Evolutionary conservation across 2,329 filamentous ascomycete genomes (phyloP).

Genomic region (Colletotrichum graminicola): DNA sequence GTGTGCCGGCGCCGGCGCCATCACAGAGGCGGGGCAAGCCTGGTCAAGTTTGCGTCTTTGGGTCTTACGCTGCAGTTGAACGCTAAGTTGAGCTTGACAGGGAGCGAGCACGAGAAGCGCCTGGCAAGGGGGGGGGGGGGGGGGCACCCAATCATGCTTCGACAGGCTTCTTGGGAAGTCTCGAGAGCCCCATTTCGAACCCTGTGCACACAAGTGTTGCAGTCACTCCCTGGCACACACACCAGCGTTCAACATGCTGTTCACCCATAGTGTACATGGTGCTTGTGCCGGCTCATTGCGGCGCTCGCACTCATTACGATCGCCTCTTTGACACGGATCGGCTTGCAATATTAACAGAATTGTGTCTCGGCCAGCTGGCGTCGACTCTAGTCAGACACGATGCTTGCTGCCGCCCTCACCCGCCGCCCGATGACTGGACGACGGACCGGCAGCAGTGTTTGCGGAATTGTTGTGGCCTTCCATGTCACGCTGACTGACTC

Average conservation of each 20-base stretch:
- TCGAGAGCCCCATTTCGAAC: constrained; percentile 3
- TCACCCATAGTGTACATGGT: background rate
- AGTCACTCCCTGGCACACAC: constrained; percentile 4
- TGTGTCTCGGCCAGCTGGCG: constrained; percentile 10
- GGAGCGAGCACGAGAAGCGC: background rate
- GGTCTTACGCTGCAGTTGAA: constrained; percentile 9
- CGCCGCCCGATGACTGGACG: constrained; percentile 31
- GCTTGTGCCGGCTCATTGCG: background rate
- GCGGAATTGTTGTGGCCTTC: constrained; percentile 19
- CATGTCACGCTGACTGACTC: constrained; percentile 21
- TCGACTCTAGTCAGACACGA: constrained; percentile 19
- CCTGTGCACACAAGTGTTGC: background rate
- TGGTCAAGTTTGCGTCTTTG: background rate
- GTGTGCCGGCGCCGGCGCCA: constrained; percentile 12
- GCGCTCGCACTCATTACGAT: constrained; percentile 15
- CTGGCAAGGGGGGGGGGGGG: background rate
- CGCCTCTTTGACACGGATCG: constrained; percentile 19
- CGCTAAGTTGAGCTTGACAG: constrained; percentile 6
- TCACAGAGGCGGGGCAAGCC: constrained; percentile 12
- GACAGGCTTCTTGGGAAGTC: constrained; percentile 7
- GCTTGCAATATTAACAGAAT: constrained; percentile 9
- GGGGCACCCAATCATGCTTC: background rate
- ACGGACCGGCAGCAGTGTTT: constrained; percentile 24
- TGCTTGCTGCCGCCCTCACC: constrained; percentile 5
- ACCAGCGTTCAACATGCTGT: background rate